Evolutionary conservation across 441 rosid species (phyloP), one percentile per base, ranked within the genome.

Genomic region (Breynia disticha): DNA sequence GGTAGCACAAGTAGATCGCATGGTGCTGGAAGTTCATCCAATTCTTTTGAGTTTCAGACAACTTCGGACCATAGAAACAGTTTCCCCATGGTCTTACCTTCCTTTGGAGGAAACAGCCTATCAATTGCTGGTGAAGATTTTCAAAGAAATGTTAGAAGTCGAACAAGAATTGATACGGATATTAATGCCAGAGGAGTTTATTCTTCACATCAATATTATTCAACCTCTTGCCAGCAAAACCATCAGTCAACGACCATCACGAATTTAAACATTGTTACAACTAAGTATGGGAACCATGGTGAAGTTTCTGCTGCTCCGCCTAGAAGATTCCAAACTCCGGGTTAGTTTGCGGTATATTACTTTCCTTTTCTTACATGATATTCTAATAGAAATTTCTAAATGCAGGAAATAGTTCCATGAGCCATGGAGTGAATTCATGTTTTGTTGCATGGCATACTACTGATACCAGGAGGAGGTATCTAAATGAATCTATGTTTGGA

Each of bases 11-110:
- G 62, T 46, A 55, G 66, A 59, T 35, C 20, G 14, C 19, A 52
- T 16, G 50, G 49, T 43, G 74, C 60, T 37, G 78, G 75, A 52
- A 69, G 67, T 64, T 69, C 72, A 50, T 66, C 72, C 41, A 57
- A 52, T 48, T 54, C 65, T 48, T 45, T 35, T 17, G 67, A 64
- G 48, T 48, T 41, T 58, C 49, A 24, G 41, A 52, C 57, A 46
- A 42, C 50, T 57, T 55, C 54, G 44, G 65, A 55, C 45, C 56
- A 52, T 50, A 61, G 39, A 19, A 19, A 32, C 11, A 20, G 15
- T 48, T 48, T 56, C 52, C 54, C 65, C 57, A 18, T 32, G 38
- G 60, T 66, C 13, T 60, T 60, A 45, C 67, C 64, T 51, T 63
- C 44, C n/a, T 43, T 62, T 16, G 20, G 66, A 53, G 55, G 24